These are phyloP conservation scores for Inonotus hispidus DNA, from an alignment of 1,284 basidiomycete species.

Conservation along the genomic window DNA sequence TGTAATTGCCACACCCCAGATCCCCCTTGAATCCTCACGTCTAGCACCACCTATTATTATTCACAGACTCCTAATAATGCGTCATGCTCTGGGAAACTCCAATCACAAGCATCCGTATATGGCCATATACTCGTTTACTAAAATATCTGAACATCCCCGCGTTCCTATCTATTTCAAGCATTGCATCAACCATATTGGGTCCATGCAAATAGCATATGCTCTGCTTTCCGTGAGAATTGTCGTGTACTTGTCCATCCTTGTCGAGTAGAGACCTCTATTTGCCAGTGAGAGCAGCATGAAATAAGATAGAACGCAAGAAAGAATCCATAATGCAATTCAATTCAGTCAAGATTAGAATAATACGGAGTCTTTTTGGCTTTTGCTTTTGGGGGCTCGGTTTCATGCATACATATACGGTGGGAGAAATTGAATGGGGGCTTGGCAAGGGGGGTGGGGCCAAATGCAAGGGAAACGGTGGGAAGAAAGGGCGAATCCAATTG, in stretches of 20 bases:
- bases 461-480: neutral
- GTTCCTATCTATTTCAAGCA: neutral
- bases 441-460: neutral
- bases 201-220: neutral
- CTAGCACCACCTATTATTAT: neutral
- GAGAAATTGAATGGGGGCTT: slow-evolving; percentile 1
- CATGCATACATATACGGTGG: neutral
- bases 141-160: neutral
- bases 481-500: neutral
- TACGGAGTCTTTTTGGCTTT: slow-evolving; percentile 8
- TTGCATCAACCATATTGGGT: neutral
- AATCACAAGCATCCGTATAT: neutral
- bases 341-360: neutral
- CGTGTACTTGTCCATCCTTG: neutral
- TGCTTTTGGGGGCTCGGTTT: slow-evolving; percentile 1
- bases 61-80: neutral
- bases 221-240: neutral
- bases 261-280: neutral
- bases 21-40: neutral
- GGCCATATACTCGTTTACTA: slow-evolving; percentile 11
- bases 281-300: neutral
- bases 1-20: neutral
- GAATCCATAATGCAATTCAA: neutral
- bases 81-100: neutral
- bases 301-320: neutral